phyloP scores from a whole-genome alignment of 148 eudicot species.

The Suaeda aralocaspica region DNA sequence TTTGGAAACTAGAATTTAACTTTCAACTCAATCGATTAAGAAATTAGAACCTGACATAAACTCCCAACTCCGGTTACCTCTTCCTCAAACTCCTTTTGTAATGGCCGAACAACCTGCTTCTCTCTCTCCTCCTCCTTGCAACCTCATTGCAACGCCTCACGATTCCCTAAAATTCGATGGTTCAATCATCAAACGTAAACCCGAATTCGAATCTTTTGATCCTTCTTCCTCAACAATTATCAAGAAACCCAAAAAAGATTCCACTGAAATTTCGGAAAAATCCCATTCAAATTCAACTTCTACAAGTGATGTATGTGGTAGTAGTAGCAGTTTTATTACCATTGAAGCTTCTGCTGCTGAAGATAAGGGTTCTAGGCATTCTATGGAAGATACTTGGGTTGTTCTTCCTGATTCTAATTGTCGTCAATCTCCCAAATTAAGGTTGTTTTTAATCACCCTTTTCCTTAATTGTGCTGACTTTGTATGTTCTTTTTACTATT shows the following conservation, averaged over 20 bases:
- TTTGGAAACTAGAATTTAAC: too few relatives aligned
- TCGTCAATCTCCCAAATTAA: constrained; percentile 42
- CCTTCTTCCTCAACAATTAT: neutral
- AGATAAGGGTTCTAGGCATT: constrained; percentile 61
- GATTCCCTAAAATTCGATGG: neutral
- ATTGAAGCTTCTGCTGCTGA: constrained; percentile 70
- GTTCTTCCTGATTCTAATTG: constrained; percentile 42
- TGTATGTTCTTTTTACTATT: too few relatives aligned
- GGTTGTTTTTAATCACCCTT: constrained; percentile 33
- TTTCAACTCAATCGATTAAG: too few relatives aligned
- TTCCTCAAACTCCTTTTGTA: too few relatives aligned
- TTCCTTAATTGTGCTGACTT: too few relatives aligned
- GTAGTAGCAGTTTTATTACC: constrained; percentile 18
- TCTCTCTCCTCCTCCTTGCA: neutral
- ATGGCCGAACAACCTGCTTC: neutral
- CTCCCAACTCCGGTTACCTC: too few relatives aligned
- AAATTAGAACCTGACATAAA: too few relatives aligned
- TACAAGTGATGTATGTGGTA: neutral
- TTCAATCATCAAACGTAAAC: neutral
- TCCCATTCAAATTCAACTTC: neutral
- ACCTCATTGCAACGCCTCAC: neutral
- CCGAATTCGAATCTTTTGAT: neutral
- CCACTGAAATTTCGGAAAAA: neutral
- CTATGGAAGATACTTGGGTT: constrained; percentile 77
- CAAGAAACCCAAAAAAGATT: neutral